Evolutionary conservation across 2,329 filamentous ascomycete species (phyloP).

Genomic region (Cladosporium cucumerinum): DNA sequence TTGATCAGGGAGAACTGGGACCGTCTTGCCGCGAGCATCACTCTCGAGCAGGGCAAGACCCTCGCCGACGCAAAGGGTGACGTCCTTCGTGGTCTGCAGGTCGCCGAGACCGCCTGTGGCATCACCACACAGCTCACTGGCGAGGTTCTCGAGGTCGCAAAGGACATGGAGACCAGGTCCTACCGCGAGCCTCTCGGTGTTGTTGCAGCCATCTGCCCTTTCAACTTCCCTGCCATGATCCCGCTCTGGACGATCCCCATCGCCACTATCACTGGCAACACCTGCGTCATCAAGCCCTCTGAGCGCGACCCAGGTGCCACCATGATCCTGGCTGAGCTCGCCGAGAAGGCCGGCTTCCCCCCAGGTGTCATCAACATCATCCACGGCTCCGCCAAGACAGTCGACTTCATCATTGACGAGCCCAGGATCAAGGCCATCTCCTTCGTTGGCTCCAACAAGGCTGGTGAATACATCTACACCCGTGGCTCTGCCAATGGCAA

Average conservation of each 20-base stretch:
- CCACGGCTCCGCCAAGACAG: conserved; percentile 74
- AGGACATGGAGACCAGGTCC: conserved; percentile 84
- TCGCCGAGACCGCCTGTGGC: conserved; percentile 76
- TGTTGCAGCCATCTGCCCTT: conserved; percentile 80
- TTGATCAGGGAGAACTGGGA: conserved; percentile 84
- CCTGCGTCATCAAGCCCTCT: conserved; percentile 78
- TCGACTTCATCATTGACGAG: conserved; percentile 83
- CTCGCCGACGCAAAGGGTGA: conserved; percentile 79
- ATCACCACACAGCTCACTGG: conserved; percentile 80
- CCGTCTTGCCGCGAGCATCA: conserved; percentile 77
- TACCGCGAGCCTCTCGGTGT: conserved; percentile 81
- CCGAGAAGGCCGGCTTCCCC: conserved; percentile 76
- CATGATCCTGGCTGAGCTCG: conserved; percentile 81
- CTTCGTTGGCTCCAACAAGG: conserved; percentile 85
- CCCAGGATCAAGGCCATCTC: conserved; percentile 81
- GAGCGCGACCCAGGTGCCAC: conserved; percentile 80
- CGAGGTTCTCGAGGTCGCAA: conserved; percentile 78
- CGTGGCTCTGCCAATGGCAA: conserved; percentile 81
- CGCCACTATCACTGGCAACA: conserved; percentile 80
- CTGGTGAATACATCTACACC: conserved; percentile 80
- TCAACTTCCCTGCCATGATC: conserved; percentile 92
- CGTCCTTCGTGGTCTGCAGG: conserved; percentile 76
- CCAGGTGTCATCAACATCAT: conserved; percentile 79
- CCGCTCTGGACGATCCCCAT: conserved; percentile 88
- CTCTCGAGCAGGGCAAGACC: conserved; percentile 84